Evolutionary conservation across 225 moss, liverwort and hornwort species (phyloP), one percentile per base, ranked within the genome.

Genomic region (Ulota crispa): DNA sequence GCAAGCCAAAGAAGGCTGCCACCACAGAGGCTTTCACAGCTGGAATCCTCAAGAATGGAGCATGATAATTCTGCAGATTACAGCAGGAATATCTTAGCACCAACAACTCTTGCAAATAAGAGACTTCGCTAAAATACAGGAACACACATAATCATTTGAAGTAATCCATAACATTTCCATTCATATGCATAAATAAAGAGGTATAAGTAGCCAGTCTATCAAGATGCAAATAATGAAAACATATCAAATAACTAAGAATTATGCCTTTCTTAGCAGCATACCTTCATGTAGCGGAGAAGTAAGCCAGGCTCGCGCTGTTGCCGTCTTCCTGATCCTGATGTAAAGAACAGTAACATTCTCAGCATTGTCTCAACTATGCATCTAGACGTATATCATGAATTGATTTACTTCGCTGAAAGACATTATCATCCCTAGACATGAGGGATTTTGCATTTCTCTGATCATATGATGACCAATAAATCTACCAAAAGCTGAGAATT

Each of bases 221-320:
- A 23, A 34, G 36, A 31, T 41, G 30, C 36, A 24, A 64, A 60
- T 34, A 76, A 61, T 18, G 62, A 53, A 53, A 3, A 13, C 71
- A 65, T n/a, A 74, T 24, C n/a, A 63, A 70, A 77, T 9, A 43
- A 59, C 32, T 4, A 47, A 27, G 68, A 76, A 57, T 13, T 64
- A 52, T 31, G 30, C 9, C 63, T 70, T 57, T 64, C 47, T 26
- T 45, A 86, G 79, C 64, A 80, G 23, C 45, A 30, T 79, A 96
- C 95, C 93, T 93, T 87, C 91, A 99, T 95, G 82, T 93, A 95
- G n/a, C 37, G 81, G 54, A 89, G 77, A 83, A 99, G 92, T 9
- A 89, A 70, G 41, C 93, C 90, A 82, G 89, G 87, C 77, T 95
- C 90, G 42, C 78, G 87, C 50, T 75, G 82, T 80, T 72, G 91